A percentile compares a stretch with the other conserved stretches of the same genome.
Evolutionary conservation across 2,329 filamentous ascomycete genomes (phyloP).

Genomic region (Thelonectria blattea): DNA sequence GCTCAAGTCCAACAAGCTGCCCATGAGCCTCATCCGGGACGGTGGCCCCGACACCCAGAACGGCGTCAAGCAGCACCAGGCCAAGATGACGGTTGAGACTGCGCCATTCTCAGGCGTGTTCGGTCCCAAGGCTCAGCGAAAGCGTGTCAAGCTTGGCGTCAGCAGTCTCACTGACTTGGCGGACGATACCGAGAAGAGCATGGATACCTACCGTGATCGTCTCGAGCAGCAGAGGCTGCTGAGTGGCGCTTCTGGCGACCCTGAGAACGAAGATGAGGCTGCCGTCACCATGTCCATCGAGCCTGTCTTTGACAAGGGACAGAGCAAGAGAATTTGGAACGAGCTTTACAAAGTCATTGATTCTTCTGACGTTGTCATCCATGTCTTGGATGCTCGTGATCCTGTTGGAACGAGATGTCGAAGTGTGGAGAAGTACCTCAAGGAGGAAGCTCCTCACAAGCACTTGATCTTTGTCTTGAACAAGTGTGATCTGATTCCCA

Average conservation of each 20-base stretch:
- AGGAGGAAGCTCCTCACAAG: constrained; percentile 93
- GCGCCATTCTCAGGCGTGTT: constrained; percentile 88
- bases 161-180: constrained; percentile 83
- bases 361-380: constrained; percentile 94
- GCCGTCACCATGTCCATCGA: constrained; percentile 70
- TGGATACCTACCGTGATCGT: constrained; percentile 81
- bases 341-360: constrained; percentile 95
- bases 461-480: constrained; percentile 67
- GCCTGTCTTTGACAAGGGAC: constrained; percentile 91
- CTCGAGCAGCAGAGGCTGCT: constrained; percentile 79
- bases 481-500: constrained; percentile 81
- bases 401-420: constrained; percentile 88
- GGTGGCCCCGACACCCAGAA: constrained; percentile 70
- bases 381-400: constrained; percentile 88
- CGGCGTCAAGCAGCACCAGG: constrained; percentile 88
- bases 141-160: constrained; percentile 87
- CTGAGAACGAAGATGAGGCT: constrained; percentile 55
- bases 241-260: constrained; percentile 69
- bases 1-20: constrained; percentile 96
- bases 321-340: constrained; percentile 96
- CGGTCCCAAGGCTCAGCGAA: constrained; percentile 90
- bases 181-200: constrained; percentile 77
- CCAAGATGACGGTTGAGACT: constrained; percentile 91
- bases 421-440: constrained; percentile 82
- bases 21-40: constrained; percentile 91